These are phyloP conservation scores for Cryphonectria parasitica DNA, from an alignment of 2,329 filamentous ascomycete species.

Conservation along the genomic window DNA sequence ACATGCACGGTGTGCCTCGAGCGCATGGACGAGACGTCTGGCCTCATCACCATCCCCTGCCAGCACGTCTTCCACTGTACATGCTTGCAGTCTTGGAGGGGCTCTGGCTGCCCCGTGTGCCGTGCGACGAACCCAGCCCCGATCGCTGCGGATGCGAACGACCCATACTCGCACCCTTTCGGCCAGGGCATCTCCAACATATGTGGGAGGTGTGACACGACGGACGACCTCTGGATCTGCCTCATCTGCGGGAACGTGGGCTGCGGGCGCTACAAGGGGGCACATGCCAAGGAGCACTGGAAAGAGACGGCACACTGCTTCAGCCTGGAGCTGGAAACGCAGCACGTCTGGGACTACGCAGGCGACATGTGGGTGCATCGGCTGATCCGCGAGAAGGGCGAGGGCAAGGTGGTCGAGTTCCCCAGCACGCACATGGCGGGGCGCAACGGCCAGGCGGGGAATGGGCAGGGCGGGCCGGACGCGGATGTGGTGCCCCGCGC, in stretches of 20 bases:
- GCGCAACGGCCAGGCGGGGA: conserved; percentile 34
- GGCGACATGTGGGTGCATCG: conserved; percentile 96
- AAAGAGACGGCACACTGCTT: conserved; percentile 89
- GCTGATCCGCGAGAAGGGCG: conserved; percentile 89
- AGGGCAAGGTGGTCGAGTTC: conserved; percentile 91
- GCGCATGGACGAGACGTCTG: conserved; percentile 97
- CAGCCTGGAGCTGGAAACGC: conserved; percentile 87
- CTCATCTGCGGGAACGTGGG: conserved; percentile 91
- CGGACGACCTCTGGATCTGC: conserved; percentile 90
- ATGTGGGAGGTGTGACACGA: conserved; percentile 79
- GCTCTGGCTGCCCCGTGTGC: conserved; percentile 91
- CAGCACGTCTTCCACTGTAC: conserved; percentile 98
- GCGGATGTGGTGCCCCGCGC: conserved; percentile 70
- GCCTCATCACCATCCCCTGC: conserved; percentile 91
- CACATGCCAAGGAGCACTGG: conserved; percentile 92
- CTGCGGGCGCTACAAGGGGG: conserved; percentile 91
- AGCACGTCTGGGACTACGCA: conserved; percentile 97
- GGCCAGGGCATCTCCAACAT: conserved; percentile 67
- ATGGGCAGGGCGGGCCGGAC: conserved; percentile 20
- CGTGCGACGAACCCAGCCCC: conserved; percentile 71
- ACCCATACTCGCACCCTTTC: conserved; percentile 59
- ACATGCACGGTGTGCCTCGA: conserved; percentile 97
- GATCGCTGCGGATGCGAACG: conserved; percentile 48
- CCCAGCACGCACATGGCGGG: conserved; percentile 51
- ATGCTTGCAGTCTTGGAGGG: conserved; percentile 95